Evolutionary conservation across 345 rosid genomes (phyloP).

Genomic region (Noccaea caerulescens): DNA sequence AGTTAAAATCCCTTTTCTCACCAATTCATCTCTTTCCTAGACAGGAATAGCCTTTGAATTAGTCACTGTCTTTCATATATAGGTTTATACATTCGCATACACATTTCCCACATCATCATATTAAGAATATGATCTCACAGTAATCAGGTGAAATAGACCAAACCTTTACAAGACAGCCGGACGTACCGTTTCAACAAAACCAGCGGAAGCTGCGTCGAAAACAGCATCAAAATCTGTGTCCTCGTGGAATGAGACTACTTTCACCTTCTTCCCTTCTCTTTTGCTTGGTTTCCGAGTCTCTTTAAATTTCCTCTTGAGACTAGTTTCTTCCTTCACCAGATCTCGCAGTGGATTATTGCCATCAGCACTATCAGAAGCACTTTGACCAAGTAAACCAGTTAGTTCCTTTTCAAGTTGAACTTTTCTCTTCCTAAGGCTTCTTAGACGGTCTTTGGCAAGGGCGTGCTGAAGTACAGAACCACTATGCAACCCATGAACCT

Average conservation of each 20-base stretch:
- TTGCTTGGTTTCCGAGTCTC: constrained; percentile 48
- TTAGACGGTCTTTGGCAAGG: constrained; percentile 76
- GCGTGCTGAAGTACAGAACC: constrained; percentile 78
- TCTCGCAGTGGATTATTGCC: constrained; percentile 50
- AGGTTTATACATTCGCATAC: not conserved
- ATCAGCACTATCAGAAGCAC: constrained; percentile 41
- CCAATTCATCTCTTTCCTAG: constrained; percentile 97
- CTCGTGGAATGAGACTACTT: constrained; percentile 66
- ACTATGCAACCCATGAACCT: constrained; percentile 43
- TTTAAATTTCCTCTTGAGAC: constrained; percentile 59
- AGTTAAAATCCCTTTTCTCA: constrained; percentile 92
- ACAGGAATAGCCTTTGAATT: constrained; percentile 40
- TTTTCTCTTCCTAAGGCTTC: constrained; percentile 73
- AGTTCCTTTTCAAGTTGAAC: constrained; percentile 70
- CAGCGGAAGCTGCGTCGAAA: constrained; percentile 81
- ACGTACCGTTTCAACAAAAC: constrained; percentile 91
- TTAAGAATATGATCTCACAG: constrained; percentile 10
- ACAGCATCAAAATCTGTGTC: constrained; percentile 87
- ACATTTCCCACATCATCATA: constrained; percentile 9
- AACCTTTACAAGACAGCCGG: constrained; percentile 18
- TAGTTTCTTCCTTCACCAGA: constrained; percentile 67
- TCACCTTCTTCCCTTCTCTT: constrained; percentile 56
- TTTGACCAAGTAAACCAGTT: constrained; percentile 45
- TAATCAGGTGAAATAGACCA: constrained; percentile 15
- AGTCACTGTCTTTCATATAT: constrained; percentile 31